phyloP scores from a whole-genome alignment of 805 yeast species.

The Hanseniaspora osmophila region DNA sequence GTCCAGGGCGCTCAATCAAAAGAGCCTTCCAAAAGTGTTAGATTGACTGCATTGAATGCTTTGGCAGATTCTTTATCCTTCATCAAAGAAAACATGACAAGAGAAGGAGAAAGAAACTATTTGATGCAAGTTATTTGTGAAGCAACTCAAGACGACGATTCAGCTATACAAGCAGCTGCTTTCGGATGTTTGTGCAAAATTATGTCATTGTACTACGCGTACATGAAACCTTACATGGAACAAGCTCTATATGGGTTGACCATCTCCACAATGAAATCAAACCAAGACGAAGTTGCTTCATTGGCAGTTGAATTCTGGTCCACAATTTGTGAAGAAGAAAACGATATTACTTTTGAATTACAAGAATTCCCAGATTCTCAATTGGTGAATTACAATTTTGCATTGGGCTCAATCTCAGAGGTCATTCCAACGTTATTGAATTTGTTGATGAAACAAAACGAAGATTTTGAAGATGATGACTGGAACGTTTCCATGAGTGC shows the following conservation, averaged over 20 bases:
- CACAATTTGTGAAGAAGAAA: slow-evolving; percentile 97
- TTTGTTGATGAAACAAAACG: slow-evolving; percentile 76
- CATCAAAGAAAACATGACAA: slow-evolving; percentile 74
- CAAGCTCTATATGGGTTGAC: slow-evolving; percentile 86
- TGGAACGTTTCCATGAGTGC: slow-evolving; percentile 99
- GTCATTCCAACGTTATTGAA: slow-evolving; percentile 77
- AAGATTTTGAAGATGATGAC: slow-evolving; percentile 87
- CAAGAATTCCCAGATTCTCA: slow-evolving; percentile 44
- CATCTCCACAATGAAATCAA: slow-evolving; percentile 78
- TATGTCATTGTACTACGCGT: slow-evolving; percentile 75
- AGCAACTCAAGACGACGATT: slow-evolving; percentile 82
- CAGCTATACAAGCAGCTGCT: slow-evolving; percentile 81
- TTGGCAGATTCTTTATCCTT: slow-evolving; percentile 82
- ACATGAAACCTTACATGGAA: slow-evolving; percentile 93
- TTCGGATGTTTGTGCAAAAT: slow-evolving; percentile 90
- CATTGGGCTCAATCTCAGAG: slow-evolving; percentile 67
- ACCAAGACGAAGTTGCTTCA: slow-evolving; percentile 72
- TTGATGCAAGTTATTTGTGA: slow-evolving; percentile 98
- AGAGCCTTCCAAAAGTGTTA: slow-evolving; percentile 61
- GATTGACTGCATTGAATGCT: slow-evolving; percentile 85
- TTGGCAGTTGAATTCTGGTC: slow-evolving; percentile 99
- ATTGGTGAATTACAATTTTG: slow-evolving; percentile 59
- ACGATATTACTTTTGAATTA: slow-evolving; percentile 58
- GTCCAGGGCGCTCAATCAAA: slow-evolving; percentile 88
- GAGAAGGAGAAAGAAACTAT: slow-evolving; percentile 90